Evolutionary conservation across 441 rosid genomes (phyloP).

Genomic region (Pelargonium cotyledonis): DNA sequence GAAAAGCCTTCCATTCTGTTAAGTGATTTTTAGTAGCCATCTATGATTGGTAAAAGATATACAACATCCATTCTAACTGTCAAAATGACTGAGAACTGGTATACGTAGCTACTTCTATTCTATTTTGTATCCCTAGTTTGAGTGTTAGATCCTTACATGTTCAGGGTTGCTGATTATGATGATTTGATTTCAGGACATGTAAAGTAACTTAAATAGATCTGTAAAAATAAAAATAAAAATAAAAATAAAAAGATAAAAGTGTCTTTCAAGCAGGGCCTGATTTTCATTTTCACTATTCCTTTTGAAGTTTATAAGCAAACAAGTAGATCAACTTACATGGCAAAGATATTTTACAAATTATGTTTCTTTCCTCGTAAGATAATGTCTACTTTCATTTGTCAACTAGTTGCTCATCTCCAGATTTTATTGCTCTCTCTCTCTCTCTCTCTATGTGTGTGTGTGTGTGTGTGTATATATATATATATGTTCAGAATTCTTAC

Average conservation of each 20-base stretch:
- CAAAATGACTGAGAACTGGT: not conserved
- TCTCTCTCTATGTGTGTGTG: too few species aligned
- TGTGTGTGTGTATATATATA: too few species aligned
- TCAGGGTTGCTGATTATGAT: not conserved
- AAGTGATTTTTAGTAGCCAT: not conserved
- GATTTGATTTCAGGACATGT: not conserved
- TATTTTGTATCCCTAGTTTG: not conserved
- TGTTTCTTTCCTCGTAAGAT: not conserved
- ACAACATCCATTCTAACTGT: not conserved
- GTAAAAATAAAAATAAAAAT: too few species aligned
- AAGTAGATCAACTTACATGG: slow-evolving; percentile 2
- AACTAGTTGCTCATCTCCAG: slow-evolving; percentile 12
- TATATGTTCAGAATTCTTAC: too few species aligned
- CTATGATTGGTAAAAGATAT: not conserved
- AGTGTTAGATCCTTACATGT: not conserved
- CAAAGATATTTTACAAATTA: not conserved
- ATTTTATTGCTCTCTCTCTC: slow-evolving; percentile 9
- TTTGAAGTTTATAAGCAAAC: not conserved
- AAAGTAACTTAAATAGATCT: not conserved
- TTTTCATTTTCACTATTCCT: not conserved
- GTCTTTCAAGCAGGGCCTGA: not conserved
- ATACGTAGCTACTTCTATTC: not conserved
- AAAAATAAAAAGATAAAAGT: too few species aligned
- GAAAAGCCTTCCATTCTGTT: not conserved
- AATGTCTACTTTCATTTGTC: not conserved